Evolutionary conservation across 768 basidiomycete genomes (phyloP), one percentile per base, ranked within the genome.

Genomic region (Russula sp.): DNA sequence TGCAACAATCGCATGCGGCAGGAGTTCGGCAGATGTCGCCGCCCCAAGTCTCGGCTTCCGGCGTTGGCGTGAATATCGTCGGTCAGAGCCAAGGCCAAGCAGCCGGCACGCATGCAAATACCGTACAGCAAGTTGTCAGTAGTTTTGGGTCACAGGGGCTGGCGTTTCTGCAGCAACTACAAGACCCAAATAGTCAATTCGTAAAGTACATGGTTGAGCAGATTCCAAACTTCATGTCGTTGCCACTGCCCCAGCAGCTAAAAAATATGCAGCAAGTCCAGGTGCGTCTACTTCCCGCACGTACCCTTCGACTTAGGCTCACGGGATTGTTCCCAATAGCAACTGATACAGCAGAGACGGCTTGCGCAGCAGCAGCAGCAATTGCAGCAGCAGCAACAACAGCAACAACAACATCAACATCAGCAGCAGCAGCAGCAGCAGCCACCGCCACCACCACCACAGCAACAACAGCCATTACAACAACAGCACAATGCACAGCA

Each of bases 401-500:
- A 52, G 9, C 65, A 59, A 18, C 55, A 57, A n/a, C n/a, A n/a
- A n/a, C n/a, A n/a, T n/a, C n/a, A n/a, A n/a, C n/a, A n/a, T 4
- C 64, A 65, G 7, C 59, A 61, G 20, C 60, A 61, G n/a, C 64
- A 65, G n/a, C 60, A 60, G 32, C 64, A 62, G 20, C 61, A 50
- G 22, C 64, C 45, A 9, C 61, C 58, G n/a, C 51, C 44, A 14
- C 64, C 61, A 22, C 60, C 54, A 6, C 64, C 62, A 0, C 56
- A 52, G 2, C 64, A 58, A 4, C 63, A 61, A 2, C 54, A 60
- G 0, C 49, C 27, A 4, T 56, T 20, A 8, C 60, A 57, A 13
- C 57, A 53, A 27, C 62, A 66, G 14, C 59, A 59, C 9, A 59
- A 59, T 20, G 48, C 74, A 53, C 77, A 76, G 13, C 71, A 70